Evolutionary conservation across 2,329 filamentous ascomycete species (phyloP), one percentile per base, ranked within the genome.

Genomic region (Diplodia seriata): DNA sequence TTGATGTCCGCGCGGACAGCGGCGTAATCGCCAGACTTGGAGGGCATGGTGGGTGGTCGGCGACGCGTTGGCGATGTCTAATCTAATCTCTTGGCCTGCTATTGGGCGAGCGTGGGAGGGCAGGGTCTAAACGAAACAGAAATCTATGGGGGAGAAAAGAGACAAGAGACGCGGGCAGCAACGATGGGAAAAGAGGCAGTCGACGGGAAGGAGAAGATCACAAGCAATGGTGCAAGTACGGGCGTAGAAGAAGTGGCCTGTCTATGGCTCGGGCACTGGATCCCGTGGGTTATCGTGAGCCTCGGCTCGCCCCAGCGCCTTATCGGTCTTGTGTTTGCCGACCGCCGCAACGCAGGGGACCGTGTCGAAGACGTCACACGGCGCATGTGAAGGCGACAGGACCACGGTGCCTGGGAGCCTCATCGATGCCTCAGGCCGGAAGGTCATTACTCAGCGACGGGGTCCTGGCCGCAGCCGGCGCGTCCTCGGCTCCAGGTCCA

Each of bases 1-100:
- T 77, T 78, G 66, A 88, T 84, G 72, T 87, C 85, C 71, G 83
- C 81, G 59, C 82, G 82, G 72, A 89, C 86, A 50, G 84, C 81
- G 55, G 77, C 76, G 74, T 82, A 75, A 68, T 76, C 73, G 31
- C 69, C 69, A 12, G 66, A 50, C 49, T 68, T 69, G 61, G 68
- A 69, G 70, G 70, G 69, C 56, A 73, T 66, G 75, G 55, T 49
- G 9, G 75, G 55, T 49, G 9, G 11, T 50, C 50, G 62, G 59
- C 20, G 59, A 55, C 49, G 53, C 2, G 38, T 38, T 50, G 63
- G 63, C 57, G 40, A 26, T 51, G 43, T 51, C 20, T 50, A 63
- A 40, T 67, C 54, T 67, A 68, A 49, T 63, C 36, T 57, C 53
- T 47, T 51, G 65, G 50, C 50, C 26, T 56, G 11, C 59, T 50